Evolutionary conservation across 495 filamentous ascomycete genomes (phyloP).

Genomic region (Astrocystis sublimbata): DNA sequence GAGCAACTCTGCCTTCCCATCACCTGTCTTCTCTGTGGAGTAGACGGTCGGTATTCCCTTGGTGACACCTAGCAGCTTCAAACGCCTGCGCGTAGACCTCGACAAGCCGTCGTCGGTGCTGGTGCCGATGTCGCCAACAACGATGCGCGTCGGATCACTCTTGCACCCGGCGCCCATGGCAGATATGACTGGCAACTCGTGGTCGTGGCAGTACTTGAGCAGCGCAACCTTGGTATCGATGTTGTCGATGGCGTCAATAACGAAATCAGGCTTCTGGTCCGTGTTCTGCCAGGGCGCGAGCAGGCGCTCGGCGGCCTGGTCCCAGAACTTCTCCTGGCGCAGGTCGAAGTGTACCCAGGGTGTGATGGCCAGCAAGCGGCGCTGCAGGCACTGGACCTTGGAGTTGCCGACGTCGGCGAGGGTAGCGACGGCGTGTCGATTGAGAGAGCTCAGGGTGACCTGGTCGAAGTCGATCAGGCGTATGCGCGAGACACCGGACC

Average conservation of each 20-base stretch:
- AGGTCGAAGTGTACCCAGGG: slow-evolving; percentile 93
- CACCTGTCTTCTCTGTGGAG: slow-evolving; percentile 87
- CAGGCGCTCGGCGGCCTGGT: slow-evolving; percentile 60
- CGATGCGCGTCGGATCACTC: slow-evolving; percentile 89
- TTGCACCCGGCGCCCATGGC: slow-evolving; percentile 99
- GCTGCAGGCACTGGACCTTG: slow-evolving; percentile 83
- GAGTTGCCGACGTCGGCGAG: slow-evolving; percentile 92
- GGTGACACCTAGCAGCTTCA: slow-evolving; percentile 78
- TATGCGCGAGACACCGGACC: slow-evolving; percentile 83
- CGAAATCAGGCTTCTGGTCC: slow-evolving; percentile 72
- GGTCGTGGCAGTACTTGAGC: slow-evolving; percentile 80
- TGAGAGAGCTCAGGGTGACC: slow-evolving; percentile 88
- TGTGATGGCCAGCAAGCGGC: slow-evolving; percentile 75
- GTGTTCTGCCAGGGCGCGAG: slow-evolving; percentile 64
- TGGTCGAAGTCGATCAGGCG: slow-evolving; percentile 98
- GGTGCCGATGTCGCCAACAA: slow-evolving; percentile 87
- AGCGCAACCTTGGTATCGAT: slow-evolving; percentile 94
- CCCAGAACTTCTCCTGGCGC: slow-evolving; percentile 79
- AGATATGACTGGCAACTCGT: slow-evolving; percentile 77
- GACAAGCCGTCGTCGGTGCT: slow-evolving; percentile 91
- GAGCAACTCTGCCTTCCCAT: slow-evolving; percentile 85
- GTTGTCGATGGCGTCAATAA: slow-evolving; percentile 98
- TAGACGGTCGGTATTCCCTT: slow-evolving; percentile 89
- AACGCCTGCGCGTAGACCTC: slow-evolving; percentile 72
- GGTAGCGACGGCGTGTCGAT: slow-evolving; percentile 92